phyloP scores from a whole-genome alignment of 345 rosid species.

The Gossypium longicalyx region DNA sequence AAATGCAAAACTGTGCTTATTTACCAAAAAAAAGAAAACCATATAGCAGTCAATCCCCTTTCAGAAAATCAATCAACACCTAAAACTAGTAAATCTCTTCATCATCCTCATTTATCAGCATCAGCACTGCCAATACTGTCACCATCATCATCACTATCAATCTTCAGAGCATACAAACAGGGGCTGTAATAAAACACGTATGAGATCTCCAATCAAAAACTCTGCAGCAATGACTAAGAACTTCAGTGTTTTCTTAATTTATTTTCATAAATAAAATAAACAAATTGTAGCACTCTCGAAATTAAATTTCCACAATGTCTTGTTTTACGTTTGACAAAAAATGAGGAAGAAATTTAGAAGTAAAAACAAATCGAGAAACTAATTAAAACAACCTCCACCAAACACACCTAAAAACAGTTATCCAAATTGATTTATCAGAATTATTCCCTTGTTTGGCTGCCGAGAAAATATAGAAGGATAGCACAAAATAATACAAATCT shows the following conservation, averaged over 20 bases:
- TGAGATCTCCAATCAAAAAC: conserved; percentile 21
- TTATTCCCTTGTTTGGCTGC: conserved; percentile 13
- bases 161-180: conserved; percentile 21
- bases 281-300: neutral
- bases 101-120: conserved; percentile 23
- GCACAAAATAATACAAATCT: neutral
- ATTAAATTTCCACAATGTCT: neutral
- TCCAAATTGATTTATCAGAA: neutral
- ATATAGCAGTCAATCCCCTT: conserved; percentile 26
- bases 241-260: conserved; percentile 13
- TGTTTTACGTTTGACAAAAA: neutral
- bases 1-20: conserved; percentile 28
- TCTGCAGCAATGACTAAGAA: conserved; percentile 25
- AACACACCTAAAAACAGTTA: neutral
- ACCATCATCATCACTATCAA: conserved; percentile 18
- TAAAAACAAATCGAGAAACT: neutral
- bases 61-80: conserved; percentile 24
- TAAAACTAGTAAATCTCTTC: conserved; percentile 16
- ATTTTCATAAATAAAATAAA: conserved; percentile 8
- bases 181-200: conserved; percentile 11
- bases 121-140: conserved; percentile 21
- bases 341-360: conserved; percentile 14
- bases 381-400: conserved; percentile 2
- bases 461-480: conserved; percentile 14
- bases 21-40: conserved; percentile 27